A percentile compares a stretch with the other conserved stretches of the same genome.
These are phyloP conservation scores for Tripidium arundinaceum DNA, from an alignment of 202 grass and related monocot genomes.

Conservation along the genomic window DNA sequence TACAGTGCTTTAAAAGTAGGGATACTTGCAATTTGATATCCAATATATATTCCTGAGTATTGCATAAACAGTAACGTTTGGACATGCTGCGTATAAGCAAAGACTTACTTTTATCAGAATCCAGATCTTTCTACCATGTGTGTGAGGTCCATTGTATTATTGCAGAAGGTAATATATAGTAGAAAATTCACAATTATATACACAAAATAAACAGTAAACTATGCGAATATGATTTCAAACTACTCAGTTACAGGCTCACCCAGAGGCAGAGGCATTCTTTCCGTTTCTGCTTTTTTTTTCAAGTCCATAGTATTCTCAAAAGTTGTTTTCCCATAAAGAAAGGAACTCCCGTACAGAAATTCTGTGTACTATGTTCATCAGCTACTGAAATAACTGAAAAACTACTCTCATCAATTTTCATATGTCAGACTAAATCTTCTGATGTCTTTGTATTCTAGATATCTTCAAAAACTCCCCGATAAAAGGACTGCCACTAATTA, in stretches of 20 bases:
- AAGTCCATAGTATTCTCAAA: neutral
- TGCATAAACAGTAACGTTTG: neutral
- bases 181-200: neutral
- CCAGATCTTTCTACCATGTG: neutral
- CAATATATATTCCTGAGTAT: neutral
- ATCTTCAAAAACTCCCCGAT: neutral
- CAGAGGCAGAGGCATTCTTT: neutral
- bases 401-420: neutral
- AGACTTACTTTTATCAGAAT: neutral
- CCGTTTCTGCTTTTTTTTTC: neutral
- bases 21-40: neutral
- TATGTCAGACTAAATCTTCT: slow-evolving; percentile 6
- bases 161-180: neutral
- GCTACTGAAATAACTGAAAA: neutral
- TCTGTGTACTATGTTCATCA: neutral
- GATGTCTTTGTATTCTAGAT: neutral
- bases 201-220: neutral
- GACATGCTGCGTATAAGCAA: neutral
- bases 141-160: neutral
- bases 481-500: slow-evolving; percentile 2
- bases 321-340: neutral
- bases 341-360: neutral
- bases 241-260: neutral
- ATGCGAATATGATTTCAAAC: neutral
- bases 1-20: neutral